Evolutionary conservation across 495 filamentous ascomycete genomes (phyloP).

Genomic region (Lasiosphaeria ovina): DNA sequence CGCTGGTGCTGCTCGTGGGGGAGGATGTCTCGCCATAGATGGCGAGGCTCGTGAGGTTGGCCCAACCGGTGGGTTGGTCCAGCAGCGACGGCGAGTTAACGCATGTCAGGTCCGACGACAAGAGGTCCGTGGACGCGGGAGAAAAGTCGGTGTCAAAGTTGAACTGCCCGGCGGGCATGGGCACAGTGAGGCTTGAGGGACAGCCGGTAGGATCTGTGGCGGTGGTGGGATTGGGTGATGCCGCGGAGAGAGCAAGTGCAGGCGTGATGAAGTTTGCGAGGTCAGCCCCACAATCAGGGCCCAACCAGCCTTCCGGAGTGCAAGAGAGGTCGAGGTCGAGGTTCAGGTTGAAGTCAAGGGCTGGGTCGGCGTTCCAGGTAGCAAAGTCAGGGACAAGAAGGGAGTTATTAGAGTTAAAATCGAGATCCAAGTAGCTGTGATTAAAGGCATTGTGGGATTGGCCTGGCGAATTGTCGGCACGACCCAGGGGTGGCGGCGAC

Average conservation of each 20-base stretch:
- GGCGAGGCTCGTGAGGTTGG: background rate
- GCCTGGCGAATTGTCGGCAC: background rate
- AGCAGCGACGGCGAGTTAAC: background rate
- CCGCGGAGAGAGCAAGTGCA: background rate
- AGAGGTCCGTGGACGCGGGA: background rate
- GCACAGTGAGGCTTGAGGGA: background rate
- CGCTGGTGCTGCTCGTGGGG: background rate
- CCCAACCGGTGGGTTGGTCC: background rate
- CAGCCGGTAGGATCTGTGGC: background rate
- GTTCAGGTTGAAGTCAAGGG: background rate
- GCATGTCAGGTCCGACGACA: background rate
- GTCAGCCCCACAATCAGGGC: no score
- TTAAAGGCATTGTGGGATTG: background rate
- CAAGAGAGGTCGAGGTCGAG: slow-evolving; percentile 9
- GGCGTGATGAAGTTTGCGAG: background rate
- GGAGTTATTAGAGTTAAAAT: background rate
- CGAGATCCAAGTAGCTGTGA: background rate
- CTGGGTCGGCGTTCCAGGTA: background rate
- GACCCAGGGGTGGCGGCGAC: background rate
- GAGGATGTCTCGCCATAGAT: background rate
- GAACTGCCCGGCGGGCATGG: background rate
- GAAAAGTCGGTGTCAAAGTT: background rate
- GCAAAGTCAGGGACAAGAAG: background rate
- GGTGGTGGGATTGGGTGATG: background rate
- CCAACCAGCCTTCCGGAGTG: background rate